A percentile compares a stretch with the other conserved stretches of the same genome.
phyloP scores from a whole-genome alignment of 2,329 filamentous ascomycete genomes.

The Cladosporium cucumerinum region DNA sequence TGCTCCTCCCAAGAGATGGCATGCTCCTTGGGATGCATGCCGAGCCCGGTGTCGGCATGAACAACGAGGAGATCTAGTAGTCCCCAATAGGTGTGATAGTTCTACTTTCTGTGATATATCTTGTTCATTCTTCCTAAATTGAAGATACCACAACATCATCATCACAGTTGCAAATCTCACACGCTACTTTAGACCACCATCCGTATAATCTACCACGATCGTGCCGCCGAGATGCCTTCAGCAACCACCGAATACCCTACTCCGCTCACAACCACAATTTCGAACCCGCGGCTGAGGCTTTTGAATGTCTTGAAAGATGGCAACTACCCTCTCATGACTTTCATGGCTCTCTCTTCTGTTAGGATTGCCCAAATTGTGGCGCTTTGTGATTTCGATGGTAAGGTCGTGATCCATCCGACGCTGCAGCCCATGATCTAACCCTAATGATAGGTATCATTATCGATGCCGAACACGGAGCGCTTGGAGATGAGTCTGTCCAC shows the following conservation, averaged over 20 bases:
- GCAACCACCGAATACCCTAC: slow-evolving; percentile 2
- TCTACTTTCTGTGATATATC: neutral
- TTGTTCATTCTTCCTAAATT: neutral
- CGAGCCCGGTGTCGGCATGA: neutral
- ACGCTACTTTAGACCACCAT: too few relatives aligned
- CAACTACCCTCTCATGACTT: slow-evolving; percentile 37
- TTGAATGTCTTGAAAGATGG: slow-evolving; percentile 44
- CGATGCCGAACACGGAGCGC: slow-evolving; percentile 54
- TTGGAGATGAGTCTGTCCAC: slow-evolving; percentile 54
- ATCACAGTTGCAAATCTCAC: neutral
- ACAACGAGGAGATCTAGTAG: neutral
- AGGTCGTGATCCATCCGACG: too few relatives aligned
- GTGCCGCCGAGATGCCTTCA: neutral
- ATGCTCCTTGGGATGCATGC: neutral
- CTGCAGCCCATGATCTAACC: neutral
- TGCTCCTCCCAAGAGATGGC: neutral
- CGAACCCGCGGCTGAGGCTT: slow-evolving; percentile 44
- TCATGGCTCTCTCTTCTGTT: slow-evolving; percentile 48
- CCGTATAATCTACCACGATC: neutral
- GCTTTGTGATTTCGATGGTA: slow-evolving; percentile 58
- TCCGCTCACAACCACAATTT: slow-evolving; percentile 21
- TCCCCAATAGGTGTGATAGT: neutral
- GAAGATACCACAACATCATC: neutral
- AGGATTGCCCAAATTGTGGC: slow-evolving; percentile 55
- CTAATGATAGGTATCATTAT: slow-evolving; percentile 52